A percentile compares a stretch with the other conserved stretches of the same genome.
Conservation (phyloP, 805 yeast genomes). For the Dipodascus geniculatus region DNA sequence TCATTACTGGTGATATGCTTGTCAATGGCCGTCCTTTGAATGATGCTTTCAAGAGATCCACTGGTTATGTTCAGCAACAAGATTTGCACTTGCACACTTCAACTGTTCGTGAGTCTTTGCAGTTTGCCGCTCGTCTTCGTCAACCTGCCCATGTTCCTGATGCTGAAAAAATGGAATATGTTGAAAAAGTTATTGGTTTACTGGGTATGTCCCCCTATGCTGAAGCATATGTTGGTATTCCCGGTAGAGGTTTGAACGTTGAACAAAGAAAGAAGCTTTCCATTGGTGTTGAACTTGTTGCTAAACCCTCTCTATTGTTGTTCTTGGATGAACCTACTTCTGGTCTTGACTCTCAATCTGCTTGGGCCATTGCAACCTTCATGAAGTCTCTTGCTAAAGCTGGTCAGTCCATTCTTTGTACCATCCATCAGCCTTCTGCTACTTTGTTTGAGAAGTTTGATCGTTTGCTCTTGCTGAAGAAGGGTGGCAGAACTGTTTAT, state of each 20-base stretch:
- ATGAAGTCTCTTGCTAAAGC: conserved; percentile 56
- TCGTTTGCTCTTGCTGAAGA: conserved; percentile 51
- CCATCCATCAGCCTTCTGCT: conserved; percentile 76
- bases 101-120: conserved; percentile 68
- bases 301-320: conserved; percentile 50
- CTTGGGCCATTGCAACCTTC: conserved; percentile 62
- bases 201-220: conserved; percentile 61
- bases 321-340: conserved; percentile 64
- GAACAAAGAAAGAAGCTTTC: conserved; percentile 59
- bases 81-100: conserved; percentile 59
- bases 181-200: conserved; percentile 52
- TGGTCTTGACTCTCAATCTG: conserved; percentile 49
- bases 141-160: conserved; percentile 46
- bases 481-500: conserved; percentile 72
- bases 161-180: conserved; percentile 52
- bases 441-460: conserved; percentile 56
- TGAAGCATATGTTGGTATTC: conserved; percentile 70
- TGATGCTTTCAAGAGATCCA: conserved; percentile 58
- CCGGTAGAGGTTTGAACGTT: conserved; percentile 61
- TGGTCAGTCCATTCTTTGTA: conserved; percentile 67
- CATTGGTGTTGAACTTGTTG: conserved; percentile 62
- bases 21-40: conserved; percentile 59
- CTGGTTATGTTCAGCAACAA: conserved; percentile 76
- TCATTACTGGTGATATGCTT: conserved; percentile 57
- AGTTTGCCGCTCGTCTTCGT: conserved; percentile 61